These are phyloP conservation scores for Chytriomyces sp. DNA, from an alignment of 192 early-diverging fungal species.

Conservation along the genomic window DNA sequence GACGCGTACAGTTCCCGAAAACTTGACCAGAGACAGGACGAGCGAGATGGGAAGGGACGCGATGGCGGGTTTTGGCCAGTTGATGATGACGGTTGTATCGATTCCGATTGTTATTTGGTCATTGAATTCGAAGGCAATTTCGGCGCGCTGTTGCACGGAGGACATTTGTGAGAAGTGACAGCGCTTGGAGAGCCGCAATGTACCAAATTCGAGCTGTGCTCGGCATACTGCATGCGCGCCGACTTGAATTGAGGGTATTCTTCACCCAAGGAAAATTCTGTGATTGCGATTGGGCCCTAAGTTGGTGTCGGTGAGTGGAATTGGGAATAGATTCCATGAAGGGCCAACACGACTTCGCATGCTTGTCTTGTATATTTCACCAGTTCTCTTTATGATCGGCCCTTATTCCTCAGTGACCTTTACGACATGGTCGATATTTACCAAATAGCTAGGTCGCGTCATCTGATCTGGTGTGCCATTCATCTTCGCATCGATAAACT, in stretches of 20 bases:
- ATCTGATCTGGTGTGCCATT: slow-evolving; percentile 58
- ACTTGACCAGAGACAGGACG: slow-evolving; percentile 79
- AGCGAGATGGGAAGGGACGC: slow-evolving; percentile 92
- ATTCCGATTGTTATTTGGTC: slow-evolving; percentile 94
- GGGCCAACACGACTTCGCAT: no score
- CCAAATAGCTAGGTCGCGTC: slow-evolving; percentile 71
- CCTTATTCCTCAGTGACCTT: no score
- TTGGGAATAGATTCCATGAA: neutral
- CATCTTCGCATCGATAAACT: slow-evolving; percentile 65
- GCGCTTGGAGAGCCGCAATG: no score
- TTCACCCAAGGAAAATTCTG: slow-evolving; percentile 62
- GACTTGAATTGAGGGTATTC: slow-evolving; percentile 54
- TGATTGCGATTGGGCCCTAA: slow-evolving; percentile 59
- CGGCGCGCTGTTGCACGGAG: slow-evolving; percentile 53
- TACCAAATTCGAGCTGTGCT: slow-evolving; percentile 49
- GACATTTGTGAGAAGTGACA: neutral
- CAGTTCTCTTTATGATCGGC: no score
- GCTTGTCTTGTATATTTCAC: no score
- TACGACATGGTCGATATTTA: slow-evolving; percentile 38
- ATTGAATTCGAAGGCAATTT: slow-evolving; percentile 82
- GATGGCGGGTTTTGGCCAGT: slow-evolving; percentile 89
- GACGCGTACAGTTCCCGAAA: slow-evolving; percentile 93
- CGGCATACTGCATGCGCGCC: slow-evolving; percentile 44
- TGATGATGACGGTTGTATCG: slow-evolving; percentile 88
- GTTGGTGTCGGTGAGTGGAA: neutral